Evolutionary conservation across 495 filamentous ascomycete genomes (phyloP).

Genomic region (Stereocaulon alpinum): DNA sequence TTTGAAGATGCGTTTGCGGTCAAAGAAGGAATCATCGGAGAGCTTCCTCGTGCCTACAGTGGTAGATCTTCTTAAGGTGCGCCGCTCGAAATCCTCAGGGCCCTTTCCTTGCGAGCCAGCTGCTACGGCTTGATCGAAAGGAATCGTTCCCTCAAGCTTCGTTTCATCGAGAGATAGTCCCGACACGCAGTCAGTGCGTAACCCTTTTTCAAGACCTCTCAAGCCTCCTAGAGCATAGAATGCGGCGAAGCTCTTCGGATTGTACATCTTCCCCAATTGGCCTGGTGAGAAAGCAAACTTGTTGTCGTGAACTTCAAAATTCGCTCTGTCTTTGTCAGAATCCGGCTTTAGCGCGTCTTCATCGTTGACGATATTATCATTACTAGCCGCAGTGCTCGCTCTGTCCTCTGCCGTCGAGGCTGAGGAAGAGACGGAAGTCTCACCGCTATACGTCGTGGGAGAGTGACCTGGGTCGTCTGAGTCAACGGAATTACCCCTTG

Average conservation of each 20-base stretch:
- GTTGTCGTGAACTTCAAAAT: constrained; percentile 67
- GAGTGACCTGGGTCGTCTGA: constrained; percentile 44
- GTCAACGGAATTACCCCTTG: constrained; percentile 56
- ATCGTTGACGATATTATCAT: constrained; percentile 37
- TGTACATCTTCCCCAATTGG: constrained; percentile 66
- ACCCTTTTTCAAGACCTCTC: constrained; percentile 61
- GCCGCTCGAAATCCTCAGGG: constrained; percentile 22
- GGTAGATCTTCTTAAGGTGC: constrained; percentile 23
- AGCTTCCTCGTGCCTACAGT: constrained; percentile 24
- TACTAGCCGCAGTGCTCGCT: constrained; percentile 29
- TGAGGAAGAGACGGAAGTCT: constrained; percentile 33
- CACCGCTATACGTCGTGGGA: constrained; percentile 42
- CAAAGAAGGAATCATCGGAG: constrained; percentile 38
- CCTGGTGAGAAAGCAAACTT: constrained; percentile 75
- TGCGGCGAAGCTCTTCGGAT: constrained; percentile 70
- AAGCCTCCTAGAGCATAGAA: constrained; percentile 74
- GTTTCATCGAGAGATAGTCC: constrained; percentile 72
- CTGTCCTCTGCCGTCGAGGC: constrained; percentile 28
- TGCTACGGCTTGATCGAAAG: constrained; percentile 55
- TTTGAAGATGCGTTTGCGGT: constrained; percentile 59
- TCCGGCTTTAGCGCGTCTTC: constrained; percentile 58
- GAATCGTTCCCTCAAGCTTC: constrained; percentile 48
- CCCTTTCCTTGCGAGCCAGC: constrained; percentile 23
- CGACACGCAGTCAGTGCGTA: constrained; percentile 54
- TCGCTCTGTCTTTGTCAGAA: constrained; percentile 48